These are phyloP conservation scores for Neoarthrinium moseri DNA, from an alignment of 2,329 filamentous ascomycete genomes.

Conservation along the genomic window DNA sequence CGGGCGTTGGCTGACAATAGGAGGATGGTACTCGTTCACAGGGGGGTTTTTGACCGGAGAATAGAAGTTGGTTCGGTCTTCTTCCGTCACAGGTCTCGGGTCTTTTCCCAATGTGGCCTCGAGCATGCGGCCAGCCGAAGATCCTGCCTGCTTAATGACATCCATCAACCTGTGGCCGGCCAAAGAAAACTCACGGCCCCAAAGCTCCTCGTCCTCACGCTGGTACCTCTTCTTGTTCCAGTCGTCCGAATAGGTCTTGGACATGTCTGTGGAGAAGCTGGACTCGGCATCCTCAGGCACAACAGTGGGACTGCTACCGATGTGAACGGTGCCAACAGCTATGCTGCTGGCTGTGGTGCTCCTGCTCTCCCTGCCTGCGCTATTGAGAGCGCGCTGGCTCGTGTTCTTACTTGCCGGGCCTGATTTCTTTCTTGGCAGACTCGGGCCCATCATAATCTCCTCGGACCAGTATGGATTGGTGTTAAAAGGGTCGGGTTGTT, in stretches of 20 bases:
- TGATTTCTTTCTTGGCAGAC: conserved; percentile 61
- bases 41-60: conserved; percentile 63
- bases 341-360: conserved; percentile 26
- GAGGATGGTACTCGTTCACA: conserved; percentile 83
- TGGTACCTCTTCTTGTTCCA: conserved; percentile 83
- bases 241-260: conserved; percentile 46
- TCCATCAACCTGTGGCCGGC: conserved; percentile 57
- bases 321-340: conserved; percentile 33
- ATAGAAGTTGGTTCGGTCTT: conserved; percentile 59
- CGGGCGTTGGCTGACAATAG: conserved; percentile 75
- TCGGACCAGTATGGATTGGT: conserved; percentile 89
- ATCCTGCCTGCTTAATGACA: conserved; percentile 57
- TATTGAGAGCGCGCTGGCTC: conserved; percentile 60
- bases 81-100: conserved; percentile 49
- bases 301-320: conserved; percentile 42
- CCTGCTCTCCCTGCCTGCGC: conserved; percentile 54
- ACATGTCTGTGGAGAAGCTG: conserved; percentile 35
- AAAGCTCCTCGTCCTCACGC: conserved; percentile 83
- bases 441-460: conserved; percentile 81
- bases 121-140: conserved; percentile 52
- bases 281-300: conserved; percentile 44
- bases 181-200: conserved; percentile 62
- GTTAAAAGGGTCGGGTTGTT: conserved; percentile 77
- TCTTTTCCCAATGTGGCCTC: conserved; percentile 52
- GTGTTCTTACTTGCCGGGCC: conserved; percentile 50